Conservation (phyloP, 495 filamentous ascomycete species). For the Tetracladium setigerum region DNA sequence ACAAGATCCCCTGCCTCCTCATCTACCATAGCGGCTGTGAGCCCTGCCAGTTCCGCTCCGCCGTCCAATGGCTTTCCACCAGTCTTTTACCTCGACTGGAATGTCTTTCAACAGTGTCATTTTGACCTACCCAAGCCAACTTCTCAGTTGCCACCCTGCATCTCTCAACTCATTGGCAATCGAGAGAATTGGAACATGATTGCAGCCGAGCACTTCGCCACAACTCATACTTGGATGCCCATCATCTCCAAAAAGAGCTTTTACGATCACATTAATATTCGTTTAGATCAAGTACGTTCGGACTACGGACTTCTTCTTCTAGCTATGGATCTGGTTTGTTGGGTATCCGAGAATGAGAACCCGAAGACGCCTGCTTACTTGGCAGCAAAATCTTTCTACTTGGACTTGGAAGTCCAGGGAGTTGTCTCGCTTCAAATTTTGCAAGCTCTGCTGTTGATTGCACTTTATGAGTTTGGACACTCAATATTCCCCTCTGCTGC, state of each 20-base stretch:
- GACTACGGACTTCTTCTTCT: conserved; percentile 39
- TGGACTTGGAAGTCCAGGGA: conserved; percentile 28
- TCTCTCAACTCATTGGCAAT: conserved; percentile 1
- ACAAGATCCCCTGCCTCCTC: no score
- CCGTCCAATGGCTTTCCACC: neutral
- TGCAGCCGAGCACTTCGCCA: conserved; percentile 3
- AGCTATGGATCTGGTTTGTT: conserved; percentile 35
- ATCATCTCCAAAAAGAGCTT: conserved; percentile 40
- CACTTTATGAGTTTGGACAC: conserved; percentile 37
- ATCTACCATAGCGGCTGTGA: no score
- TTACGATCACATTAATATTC: neutral
- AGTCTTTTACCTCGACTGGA: conserved; percentile 3
- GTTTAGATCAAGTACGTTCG: conserved; percentile 14
- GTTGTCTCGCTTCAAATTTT: conserved; percentile 31
- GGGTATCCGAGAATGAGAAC: conserved; percentile 10
- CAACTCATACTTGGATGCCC: conserved; percentile 35
- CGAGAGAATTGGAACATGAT: neutral
- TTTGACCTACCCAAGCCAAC: conserved; percentile 2
- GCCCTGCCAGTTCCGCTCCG: no score
- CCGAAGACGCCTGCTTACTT: conserved; percentile 30
- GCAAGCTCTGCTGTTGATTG: conserved; percentile 33
- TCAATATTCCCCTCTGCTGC: conserved; percentile 37
- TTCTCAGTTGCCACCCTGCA: neutral
- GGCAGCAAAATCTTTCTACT: conserved; percentile 31
- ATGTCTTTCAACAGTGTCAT: conserved; percentile 2